Conservation (phyloP, 2,329 filamentous ascomycete species). For the Talaromyces sp. region DNA sequence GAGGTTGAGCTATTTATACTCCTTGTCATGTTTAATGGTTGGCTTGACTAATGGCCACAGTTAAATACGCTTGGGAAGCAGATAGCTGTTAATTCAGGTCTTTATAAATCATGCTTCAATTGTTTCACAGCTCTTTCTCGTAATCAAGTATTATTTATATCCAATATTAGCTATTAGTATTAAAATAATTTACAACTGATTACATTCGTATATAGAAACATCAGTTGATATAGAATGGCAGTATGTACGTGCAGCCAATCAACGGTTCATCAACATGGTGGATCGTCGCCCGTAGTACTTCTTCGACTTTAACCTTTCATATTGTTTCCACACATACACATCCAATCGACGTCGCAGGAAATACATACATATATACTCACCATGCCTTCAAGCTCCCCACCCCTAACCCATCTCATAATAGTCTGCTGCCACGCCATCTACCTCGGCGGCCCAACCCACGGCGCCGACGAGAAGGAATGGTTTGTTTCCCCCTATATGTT, state of each 20-base stretch:
- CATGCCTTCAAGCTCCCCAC: not conserved
- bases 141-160: too few relatives aligned
- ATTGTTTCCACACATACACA: not conserved
- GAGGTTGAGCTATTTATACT: too few relatives aligned
- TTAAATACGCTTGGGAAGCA: too few relatives aligned
- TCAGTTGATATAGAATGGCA: too few relatives aligned
- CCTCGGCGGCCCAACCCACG: conserved; percentile 52
- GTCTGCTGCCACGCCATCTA: conserved; percentile 85
- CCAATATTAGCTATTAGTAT: too few relatives aligned
- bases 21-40: too few relatives aligned
- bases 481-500: conserved; percentile 15
- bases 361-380: not conserved
- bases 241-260: not conserved
- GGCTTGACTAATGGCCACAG: too few relatives aligned
- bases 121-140: too few relatives aligned
- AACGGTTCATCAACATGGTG: not conserved
- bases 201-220: too few relatives aligned
- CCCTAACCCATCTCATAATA: conserved; percentile 57
- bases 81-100: too few relatives aligned
- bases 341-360: not conserved
- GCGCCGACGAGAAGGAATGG: conserved; percentile 58
- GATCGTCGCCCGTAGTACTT: not conserved
- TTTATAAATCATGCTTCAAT: too few relatives aligned
- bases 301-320: not conserved
- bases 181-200: too few relatives aligned